A percentile compares a stretch with the other conserved stretches of the same genome.
Evolutionary conservation across 2,329 filamentous ascomycete genomes (phyloP).

Genomic region (Aspergillus ibericus): DNA sequence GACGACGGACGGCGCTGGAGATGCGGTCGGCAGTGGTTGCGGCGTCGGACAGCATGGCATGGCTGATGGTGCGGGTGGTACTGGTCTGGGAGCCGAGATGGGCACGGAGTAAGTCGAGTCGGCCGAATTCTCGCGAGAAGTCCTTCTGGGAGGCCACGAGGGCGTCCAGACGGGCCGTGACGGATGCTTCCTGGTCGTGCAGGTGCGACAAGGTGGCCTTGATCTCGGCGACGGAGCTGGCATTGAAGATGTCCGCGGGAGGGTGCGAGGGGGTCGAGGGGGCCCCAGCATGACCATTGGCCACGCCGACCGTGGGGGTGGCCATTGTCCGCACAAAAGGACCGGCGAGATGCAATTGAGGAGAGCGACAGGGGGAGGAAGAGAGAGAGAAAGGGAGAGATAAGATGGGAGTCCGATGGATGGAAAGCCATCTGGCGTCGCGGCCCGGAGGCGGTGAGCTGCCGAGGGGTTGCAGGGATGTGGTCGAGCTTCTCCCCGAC

Average conservation of each 20-base stretch:
- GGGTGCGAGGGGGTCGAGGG: constrained; percentile 12
- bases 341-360: neutral
- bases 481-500: too few species aligned
- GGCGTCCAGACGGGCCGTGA: constrained; percentile 72
- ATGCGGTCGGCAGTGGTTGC: constrained; percentile 82
- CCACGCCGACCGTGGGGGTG: constrained; percentile 12
- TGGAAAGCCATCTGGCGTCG: neutral
- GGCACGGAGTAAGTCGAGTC: constrained; percentile 85
- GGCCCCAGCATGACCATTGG: constrained; percentile 29
- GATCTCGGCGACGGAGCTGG: constrained; percentile 75
- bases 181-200: constrained; percentile 70
- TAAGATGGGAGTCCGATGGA: neutral
- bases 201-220: constrained; percentile 73
- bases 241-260: constrained; percentile 60
- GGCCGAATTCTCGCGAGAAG: constrained; percentile 79
- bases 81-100: constrained; percentile 84
- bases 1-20: constrained; percentile 78
- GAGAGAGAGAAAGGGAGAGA: neutral
- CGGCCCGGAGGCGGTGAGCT: neutral
- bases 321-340: constrained; percentile 19
- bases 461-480: neutral
- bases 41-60: constrained; percentile 85
- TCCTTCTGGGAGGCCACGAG: constrained; percentile 82
- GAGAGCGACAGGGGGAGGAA: neutral
- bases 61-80: constrained; percentile 77